phyloP scores from a whole-genome alignment of 768 basidiomycete species.

The Panaeolus cyanescens region DNA sequence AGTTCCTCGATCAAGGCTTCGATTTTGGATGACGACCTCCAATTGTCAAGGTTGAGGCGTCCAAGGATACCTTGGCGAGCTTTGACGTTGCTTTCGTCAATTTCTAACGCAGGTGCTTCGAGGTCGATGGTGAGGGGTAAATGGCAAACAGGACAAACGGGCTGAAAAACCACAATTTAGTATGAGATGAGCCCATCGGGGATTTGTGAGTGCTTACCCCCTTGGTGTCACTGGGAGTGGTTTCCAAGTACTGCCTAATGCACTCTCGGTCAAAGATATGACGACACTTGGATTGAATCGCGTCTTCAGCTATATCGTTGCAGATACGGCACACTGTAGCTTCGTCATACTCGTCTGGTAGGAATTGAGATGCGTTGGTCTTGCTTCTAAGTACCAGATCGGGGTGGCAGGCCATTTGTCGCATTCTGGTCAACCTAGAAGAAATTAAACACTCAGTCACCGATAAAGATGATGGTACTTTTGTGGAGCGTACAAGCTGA shows the following conservation, averaged over 20 bases:
- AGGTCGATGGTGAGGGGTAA: slow-evolving; percentile 91
- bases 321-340: slow-evolving; percentile 93
- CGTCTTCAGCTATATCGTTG: slow-evolving; percentile 96
- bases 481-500: slow-evolving; percentile 59
- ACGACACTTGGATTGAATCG: slow-evolving; percentile 89
- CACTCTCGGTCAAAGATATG: slow-evolving; percentile 98
- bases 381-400: slow-evolving; percentile 91
- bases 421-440: slow-evolving; percentile 88
- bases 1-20: slow-evolving; percentile 96
- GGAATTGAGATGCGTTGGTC: slow-evolving; percentile 67
- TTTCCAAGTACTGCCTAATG: slow-evolving; percentile 88
- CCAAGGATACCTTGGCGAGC: slow-evolving; percentile 91
- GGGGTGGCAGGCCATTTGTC: slow-evolving; percentile 94
- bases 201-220: slow-evolving; percentile 37
- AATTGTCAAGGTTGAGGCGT: slow-evolving; percentile 83
- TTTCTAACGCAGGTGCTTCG: slow-evolving; percentile 89
- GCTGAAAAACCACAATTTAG: slow-evolving; percentile 42
- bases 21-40: slow-evolving; percentile 97
- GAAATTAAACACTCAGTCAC: slow-evolving; percentile 13
- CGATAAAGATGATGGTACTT: neutral
- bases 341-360: slow-evolving; percentile 61
- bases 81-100: slow-evolving; percentile 56
- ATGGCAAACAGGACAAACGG: slow-evolving; percentile 94
- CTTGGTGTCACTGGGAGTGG: slow-evolving; percentile 57
- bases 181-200: neutral